phyloP scores from a whole-genome alignment of 2,329 filamentous ascomycete genomes.

The Ceratocystis cacaofunesta region DNA sequence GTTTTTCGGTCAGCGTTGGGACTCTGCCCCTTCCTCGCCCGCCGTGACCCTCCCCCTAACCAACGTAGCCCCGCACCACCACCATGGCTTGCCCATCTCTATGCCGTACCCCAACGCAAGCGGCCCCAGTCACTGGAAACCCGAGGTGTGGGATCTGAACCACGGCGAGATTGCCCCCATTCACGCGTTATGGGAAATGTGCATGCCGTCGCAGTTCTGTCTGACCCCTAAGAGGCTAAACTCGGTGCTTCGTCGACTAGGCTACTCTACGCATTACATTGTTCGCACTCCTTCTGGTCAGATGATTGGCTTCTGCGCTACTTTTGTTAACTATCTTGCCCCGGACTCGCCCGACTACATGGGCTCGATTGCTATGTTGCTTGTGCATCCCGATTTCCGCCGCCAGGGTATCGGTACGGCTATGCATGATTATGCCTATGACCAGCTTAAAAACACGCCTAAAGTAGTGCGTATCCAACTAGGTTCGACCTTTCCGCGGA shows the following conservation, averaged over 20 bases:
- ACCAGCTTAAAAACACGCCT: slow-evolving; percentile 34
- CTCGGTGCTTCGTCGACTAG: slow-evolving; percentile 36
- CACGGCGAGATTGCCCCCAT: slow-evolving; percentile 28
- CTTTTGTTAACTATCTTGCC: slow-evolving; percentile 43
- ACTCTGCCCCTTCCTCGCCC: slow-evolving; percentile 15
- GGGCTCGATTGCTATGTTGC: slow-evolving; percentile 39
- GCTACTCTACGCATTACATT: slow-evolving; percentile 42
- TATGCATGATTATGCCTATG: slow-evolving; percentile 37
- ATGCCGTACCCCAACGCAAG: slow-evolving; percentile 3
- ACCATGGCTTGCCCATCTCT: slow-evolving; percentile 10
- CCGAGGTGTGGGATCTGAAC: slow-evolving; percentile 27
- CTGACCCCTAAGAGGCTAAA: slow-evolving; percentile 30
- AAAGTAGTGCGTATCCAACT: slow-evolving; percentile 41
- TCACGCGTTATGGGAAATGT: slow-evolving; percentile 34
- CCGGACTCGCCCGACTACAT: slow-evolving; percentile 37
- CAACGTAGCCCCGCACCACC: slow-evolving; percentile 4
- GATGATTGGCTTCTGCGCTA: slow-evolving; percentile 44
- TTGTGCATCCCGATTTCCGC: slow-evolving; percentile 36
- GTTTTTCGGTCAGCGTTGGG: slow-evolving; percentile 31
- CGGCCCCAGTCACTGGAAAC: slow-evolving; percentile 25
- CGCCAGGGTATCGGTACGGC: slow-evolving; percentile 37
- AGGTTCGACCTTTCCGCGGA: slow-evolving; percentile 43
- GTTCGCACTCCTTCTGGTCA: slow-evolving; percentile 34
- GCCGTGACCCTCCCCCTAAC: neutral
- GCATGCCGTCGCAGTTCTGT: slow-evolving; percentile 32